Percentiles rank a stretch among this genome's conserved stretches.
Conservation (phyloP, 2,329 filamentous ascomycete genomes). For the Phaeoacremonium minimum region DNA sequence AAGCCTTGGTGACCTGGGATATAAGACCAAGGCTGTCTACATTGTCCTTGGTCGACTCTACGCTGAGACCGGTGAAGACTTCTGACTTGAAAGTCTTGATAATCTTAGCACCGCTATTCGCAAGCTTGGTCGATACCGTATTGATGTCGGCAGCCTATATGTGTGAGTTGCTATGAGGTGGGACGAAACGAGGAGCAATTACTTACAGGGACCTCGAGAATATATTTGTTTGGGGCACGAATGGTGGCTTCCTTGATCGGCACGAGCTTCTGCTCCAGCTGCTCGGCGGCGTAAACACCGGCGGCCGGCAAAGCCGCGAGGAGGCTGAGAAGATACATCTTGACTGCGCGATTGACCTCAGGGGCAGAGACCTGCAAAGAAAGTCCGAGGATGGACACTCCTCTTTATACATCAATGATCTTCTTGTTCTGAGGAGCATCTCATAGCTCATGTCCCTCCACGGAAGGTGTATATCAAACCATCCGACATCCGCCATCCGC, state of each 20-base stretch:
- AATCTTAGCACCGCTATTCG: slow-evolving; percentile 1
- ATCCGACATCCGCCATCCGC: background rate
- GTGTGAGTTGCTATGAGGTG: no score
- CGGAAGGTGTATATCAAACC: background rate
- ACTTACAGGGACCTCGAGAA: no score
- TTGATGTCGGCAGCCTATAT: background rate
- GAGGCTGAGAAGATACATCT: background rate
- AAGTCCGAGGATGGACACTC: background rate
- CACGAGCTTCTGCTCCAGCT: background rate
- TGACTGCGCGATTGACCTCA: background rate
- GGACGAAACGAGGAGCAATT: no score
- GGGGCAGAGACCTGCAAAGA: no score
- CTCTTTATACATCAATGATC: no score
- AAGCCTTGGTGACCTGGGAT: background rate
- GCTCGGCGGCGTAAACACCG: background rate
- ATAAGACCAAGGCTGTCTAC: slow-evolving; percentile 1
- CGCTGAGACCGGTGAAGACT: slow-evolving; percentile 1
- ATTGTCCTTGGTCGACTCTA: slow-evolving; percentile 1
- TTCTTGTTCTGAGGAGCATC: no score
- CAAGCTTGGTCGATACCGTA: background rate
- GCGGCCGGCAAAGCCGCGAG: background rate
- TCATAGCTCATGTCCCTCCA: no score
- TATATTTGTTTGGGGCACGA: no score
- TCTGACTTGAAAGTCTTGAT: slow-evolving; percentile 2
- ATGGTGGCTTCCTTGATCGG: background rate